Base-by-base conservation (phyloP, 2,329 filamentous ascomycete species). In the Monosporascus ibericus region DNA sequence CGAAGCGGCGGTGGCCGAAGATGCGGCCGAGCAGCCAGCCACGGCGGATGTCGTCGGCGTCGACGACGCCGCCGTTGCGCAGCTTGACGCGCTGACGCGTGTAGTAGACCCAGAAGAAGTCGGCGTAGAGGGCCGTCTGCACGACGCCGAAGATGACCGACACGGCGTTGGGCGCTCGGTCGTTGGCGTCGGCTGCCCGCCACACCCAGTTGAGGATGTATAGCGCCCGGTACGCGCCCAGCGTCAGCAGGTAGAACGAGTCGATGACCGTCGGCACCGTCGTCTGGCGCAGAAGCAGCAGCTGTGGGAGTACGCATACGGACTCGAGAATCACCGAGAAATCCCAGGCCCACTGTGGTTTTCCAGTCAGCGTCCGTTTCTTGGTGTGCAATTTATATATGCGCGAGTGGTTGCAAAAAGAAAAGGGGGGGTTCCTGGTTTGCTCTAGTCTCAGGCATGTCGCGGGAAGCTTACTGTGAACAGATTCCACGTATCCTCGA, bases 21-120 rank as follows among this genome's bases (percentile, higher is more conserved):
- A 96, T 84, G 48, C 85, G 82, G 58, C 82, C 82, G 9, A 96
- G 81, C 27, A 97, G 76, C 85, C 91, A 96, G 57, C 91, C 89
- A 52, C 89, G 85, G 58, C 85, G 81, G 66, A 95, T 77, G 67
- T 97, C 92, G 59, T 96, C 92, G 4, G 87, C 86, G 66, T 97
- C 92, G 15, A 97, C 90, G 18, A 96, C 79, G 6, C 90, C 90
- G 44, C 92, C 92, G 59, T 84, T 86, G 56, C 92, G 82, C 17
- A 97, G 84, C 84, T 96, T 96, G 65, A 97, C 91, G 52, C 92
- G 84, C 74, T 96, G 92, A 58, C 92, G 82, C 11, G 87, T 88
- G 75, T 89, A 96, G 76, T 97, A 97, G 1, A 97, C 91, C 91
- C 92, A 96, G 37, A 90, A 91, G 67, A 97, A 97, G 71, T 97